Evolutionary conservation across 345 rosid genomes (phyloP).

Genomic region (Geranium rotundifolium): DNA sequence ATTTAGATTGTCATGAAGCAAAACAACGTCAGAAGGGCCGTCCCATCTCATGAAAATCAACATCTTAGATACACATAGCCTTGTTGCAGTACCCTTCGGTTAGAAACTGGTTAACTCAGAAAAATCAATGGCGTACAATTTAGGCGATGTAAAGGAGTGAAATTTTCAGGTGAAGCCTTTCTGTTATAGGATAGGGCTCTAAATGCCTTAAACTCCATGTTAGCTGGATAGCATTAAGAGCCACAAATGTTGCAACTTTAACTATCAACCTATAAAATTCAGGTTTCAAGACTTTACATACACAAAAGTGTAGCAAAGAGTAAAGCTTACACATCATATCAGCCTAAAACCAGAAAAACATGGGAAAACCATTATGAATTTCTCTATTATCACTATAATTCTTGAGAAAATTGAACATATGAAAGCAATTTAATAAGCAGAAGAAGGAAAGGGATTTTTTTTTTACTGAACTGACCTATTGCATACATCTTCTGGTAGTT

Average conservation of each 20-base stretch:
- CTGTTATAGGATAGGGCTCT: not conserved
- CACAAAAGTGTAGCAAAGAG: not conserved
- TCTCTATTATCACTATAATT: too few species aligned
- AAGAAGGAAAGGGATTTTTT: not conserved
- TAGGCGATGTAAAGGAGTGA: too few species aligned
- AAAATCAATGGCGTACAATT: not conserved
- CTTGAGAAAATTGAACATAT: too few species aligned
- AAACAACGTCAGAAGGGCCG: not conserved
- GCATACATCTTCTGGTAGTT: constrained; percentile 92
- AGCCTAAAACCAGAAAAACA: not conserved
- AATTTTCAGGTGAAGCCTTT: not conserved
- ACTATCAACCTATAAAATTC: not conserved
- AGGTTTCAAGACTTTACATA: not conserved
- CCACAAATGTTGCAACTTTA: not conserved
- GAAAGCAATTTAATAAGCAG: not conserved
- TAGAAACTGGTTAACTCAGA: not conserved
- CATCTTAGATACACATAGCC: not conserved
- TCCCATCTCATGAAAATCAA: not conserved
- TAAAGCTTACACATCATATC: not conserved
- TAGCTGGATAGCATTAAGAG: too few species aligned
- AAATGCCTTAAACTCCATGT: too few species aligned
- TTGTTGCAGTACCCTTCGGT: not conserved
- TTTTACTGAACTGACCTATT: constrained; percentile 41
- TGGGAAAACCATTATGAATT: not conserved
- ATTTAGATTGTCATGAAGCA: not conserved